Percentiles rank a stretch among this genome's conserved stretches.
These are phyloP conservation scores for Globisporangium spiculum DNA, from an alignment of 352 stramenopile species.

Conservation along the genomic window DNA sequence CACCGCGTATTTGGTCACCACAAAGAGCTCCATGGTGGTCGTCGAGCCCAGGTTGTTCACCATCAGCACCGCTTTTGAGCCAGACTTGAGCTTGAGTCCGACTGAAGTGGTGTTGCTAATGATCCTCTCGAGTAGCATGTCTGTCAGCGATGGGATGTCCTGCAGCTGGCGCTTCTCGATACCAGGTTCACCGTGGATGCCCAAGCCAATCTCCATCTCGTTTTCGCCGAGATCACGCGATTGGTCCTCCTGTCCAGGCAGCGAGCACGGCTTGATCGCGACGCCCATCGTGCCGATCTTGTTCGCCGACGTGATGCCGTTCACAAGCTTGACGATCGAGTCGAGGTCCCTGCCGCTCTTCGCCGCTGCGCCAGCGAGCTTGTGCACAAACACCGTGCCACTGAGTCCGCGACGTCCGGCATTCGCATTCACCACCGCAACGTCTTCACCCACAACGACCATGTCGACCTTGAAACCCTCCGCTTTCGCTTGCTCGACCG, in stretches of 20 bases:
- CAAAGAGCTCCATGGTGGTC: constrained; percentile 95
- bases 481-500: constrained; percentile 93
- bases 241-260: constrained; percentile 84
- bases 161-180: constrained; percentile 60
- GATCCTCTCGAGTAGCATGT: constrained; percentile 57
- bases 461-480: constrained; percentile 91
- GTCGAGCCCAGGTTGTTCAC: constrained; percentile 97
- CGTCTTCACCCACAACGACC: constrained; percentile 96
- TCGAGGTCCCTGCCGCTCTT: constrained; percentile 77
- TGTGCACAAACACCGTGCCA: constrained; percentile 97
- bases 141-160: constrained; percentile 44
- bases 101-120: constrained; percentile 31
- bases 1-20: constrained; percentile 86
- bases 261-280: constrained; percentile 92
- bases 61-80: constrained; percentile 73
- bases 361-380: constrained; percentile 92
- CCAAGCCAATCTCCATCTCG: constrained; percentile 93
- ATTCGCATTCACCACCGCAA: constrained; percentile 90
- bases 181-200: constrained; percentile 94
- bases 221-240: constrained; percentile 58
- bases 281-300: constrained; percentile 94
- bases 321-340: constrained; percentile 62
- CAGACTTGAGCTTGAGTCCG: constrained; percentile 36
- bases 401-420: constrained; percentile 95
- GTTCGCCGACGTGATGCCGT: constrained; percentile 44